phyloP scores from a whole-genome alignment of 2,329 filamentous ascomycete species.

The Xylaria sp. region DNA sequence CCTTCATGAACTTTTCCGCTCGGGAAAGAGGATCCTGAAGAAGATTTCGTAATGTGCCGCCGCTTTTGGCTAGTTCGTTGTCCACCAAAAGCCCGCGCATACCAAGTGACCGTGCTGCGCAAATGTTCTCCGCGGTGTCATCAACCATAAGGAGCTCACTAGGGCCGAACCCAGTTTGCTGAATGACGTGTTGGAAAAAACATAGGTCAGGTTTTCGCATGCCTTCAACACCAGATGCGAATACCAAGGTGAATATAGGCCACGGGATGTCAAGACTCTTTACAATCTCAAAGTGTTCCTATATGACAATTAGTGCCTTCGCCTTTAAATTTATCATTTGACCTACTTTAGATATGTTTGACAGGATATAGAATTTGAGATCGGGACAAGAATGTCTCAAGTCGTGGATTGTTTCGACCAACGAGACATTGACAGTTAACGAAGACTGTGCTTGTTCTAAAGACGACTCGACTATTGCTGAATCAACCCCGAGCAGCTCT shows the following conservation, averaged over 20 bases:
- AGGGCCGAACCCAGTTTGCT: constrained; percentile 18
- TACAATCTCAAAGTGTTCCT: constrained; percentile 10
- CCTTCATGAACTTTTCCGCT: background rate
- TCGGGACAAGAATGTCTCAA: constrained; percentile 13
- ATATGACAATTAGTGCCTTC: background rate
- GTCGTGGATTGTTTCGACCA: constrained; percentile 22
- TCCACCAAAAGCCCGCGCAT: constrained; percentile 6
- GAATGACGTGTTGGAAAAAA: constrained; percentile 30
- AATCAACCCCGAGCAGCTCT: background rate
- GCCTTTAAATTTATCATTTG: background rate
- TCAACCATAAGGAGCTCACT: constrained; percentile 30
- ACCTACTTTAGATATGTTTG: constrained; percentile 33
- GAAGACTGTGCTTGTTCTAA: constrained; percentile 2
- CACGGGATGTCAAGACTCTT: background rate
- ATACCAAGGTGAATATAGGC: constrained; percentile 15
- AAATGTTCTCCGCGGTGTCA: constrained; percentile 32
- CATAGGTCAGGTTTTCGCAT: constrained; percentile 36
- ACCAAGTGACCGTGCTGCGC: constrained; percentile 27
- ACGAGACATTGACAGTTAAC: background rate
- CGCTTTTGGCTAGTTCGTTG: background rate
- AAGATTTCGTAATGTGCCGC: background rate
- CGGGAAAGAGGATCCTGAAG: background rate
- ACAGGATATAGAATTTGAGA: constrained; percentile 33
- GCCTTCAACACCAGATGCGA: constrained; percentile 25
- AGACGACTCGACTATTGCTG: background rate